These are phyloP conservation scores for Russula brevipes DNA, from an alignment of 768 basidiomycete species.

Conservation along the genomic window DNA sequence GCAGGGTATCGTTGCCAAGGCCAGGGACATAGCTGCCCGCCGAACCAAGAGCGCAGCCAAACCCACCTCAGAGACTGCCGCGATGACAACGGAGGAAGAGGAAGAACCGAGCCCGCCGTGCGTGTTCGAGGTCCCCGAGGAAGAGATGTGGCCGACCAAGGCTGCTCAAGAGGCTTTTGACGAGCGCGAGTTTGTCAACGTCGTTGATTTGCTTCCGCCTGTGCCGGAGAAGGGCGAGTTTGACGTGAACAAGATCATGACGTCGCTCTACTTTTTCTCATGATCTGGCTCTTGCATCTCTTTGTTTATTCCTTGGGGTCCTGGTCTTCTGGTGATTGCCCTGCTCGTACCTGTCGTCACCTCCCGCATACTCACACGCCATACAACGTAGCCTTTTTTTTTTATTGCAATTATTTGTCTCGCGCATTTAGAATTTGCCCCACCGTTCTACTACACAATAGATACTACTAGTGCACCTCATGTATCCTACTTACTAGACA, in stretches of 20 bases:
- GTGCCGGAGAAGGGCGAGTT: conserved; percentile 83
- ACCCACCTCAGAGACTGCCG: conserved; percentile 14
- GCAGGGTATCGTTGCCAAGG: conserved; percentile 36
- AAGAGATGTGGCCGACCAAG: conserved; percentile 16
- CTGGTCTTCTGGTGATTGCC: background rate
- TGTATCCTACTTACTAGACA: background rate
- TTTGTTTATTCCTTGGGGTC: background rate
- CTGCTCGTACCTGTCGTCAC: background rate
- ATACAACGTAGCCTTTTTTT: background rate
- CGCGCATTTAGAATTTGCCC: background rate
- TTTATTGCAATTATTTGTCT: conserved; percentile 14
- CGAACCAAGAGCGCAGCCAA: conserved; percentile 24
- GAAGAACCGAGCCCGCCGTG: conserved; percentile 28
- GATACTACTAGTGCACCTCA: conserved; percentile 9
- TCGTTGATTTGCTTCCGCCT: conserved; percentile 72
- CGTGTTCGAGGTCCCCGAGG: conserved; percentile 26
- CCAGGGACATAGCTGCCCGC: conserved; percentile 35
- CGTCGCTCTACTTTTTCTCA: conserved; percentile 92
- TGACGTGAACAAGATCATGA: conserved; percentile 74
- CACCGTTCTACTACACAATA: conserved; percentile 1
- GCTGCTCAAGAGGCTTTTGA: conserved; percentile 16
- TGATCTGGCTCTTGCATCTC: conserved; percentile 35
- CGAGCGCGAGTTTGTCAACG: conserved; percentile 61
- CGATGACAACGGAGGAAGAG: conserved; percentile 14
- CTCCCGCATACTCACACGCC: background rate